Conservation (phyloP, 768 basidiomycete species). For the Leucogyrophana mollusca region DNA sequence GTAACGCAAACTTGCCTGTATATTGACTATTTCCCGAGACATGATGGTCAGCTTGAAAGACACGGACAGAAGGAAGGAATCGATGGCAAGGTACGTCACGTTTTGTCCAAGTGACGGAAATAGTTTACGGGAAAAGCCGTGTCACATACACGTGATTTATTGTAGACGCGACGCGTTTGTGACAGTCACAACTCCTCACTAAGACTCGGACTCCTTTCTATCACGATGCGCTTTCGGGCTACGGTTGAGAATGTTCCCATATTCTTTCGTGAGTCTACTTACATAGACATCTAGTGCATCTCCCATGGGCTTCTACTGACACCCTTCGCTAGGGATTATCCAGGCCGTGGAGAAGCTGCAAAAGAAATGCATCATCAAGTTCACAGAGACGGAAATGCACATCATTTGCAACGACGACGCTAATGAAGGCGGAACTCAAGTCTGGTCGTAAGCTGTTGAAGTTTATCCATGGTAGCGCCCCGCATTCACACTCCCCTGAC, state of each 20-base stretch:
- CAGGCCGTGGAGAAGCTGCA: slow-evolving; percentile 83
- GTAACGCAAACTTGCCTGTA: slow-evolving; percentile 55
- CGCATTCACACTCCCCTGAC: slow-evolving; percentile 12
- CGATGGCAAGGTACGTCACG: slow-evolving; percentile 5
- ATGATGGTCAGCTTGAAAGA: slow-evolving; percentile 35
- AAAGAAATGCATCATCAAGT: slow-evolving; percentile 81
- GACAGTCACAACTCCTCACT: not conserved
- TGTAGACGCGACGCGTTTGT: slow-evolving; percentile 11
- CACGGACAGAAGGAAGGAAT: not conserved
- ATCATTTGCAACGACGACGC: slow-evolving; percentile 82
- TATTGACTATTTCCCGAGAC: slow-evolving; percentile 80
- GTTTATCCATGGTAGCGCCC: slow-evolving; percentile 11
- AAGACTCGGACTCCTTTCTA: not conserved
- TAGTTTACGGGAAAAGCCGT: not conserved
- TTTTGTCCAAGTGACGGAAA: no score
- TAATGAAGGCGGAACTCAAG: slow-evolving; percentile 83
- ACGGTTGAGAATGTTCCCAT: slow-evolving; percentile 55
- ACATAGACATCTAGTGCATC: slow-evolving; percentile 8
- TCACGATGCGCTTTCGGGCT: slow-evolving; percentile 62
- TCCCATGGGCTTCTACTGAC: not conserved
- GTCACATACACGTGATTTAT: slow-evolving; percentile 25
- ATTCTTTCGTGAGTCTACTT: slow-evolving; percentile 47
- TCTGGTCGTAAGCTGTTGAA: slow-evolving; percentile 68
- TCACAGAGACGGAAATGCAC: slow-evolving; percentile 70
- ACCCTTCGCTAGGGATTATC: slow-evolving; percentile 54